Percentiles rank a stretch among this genome's conserved stretches.
These are phyloP conservation scores for Hygrocybe coccinea DNA, from an alignment of 768 basidiomycete species.

Conservation along the genomic window DNA sequence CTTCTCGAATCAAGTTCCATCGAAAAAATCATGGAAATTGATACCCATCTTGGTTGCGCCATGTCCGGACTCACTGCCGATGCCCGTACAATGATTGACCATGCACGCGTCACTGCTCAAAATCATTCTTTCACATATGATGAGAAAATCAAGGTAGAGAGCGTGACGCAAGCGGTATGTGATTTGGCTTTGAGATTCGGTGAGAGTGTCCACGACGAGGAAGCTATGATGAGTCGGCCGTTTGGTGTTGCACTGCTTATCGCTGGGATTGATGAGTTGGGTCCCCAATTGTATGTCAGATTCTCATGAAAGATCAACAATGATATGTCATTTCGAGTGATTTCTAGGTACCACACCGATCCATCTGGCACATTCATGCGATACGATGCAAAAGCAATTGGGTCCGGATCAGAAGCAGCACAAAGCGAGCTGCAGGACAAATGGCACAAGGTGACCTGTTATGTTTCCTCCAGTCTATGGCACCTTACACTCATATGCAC, in stretches of 20 bases:
- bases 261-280: conserved; percentile 94
- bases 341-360: conserved; percentile 94
- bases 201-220: conserved; percentile 98
- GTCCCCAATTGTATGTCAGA: conserved; percentile 84
- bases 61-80: conserved; percentile 98
- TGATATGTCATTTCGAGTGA: conserved; percentile 1
- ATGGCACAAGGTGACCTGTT: conserved; percentile 75
- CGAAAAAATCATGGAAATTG: conserved; percentile 99
- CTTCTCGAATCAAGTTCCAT: conserved; percentile 93
- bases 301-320: not conserved
- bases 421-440: conserved; percentile 96
- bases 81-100: conserved; percentile 99
- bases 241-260: conserved; percentile 97
- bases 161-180: conserved; percentile 95
- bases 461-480: not conserved
- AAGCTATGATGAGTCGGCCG: conserved; percentile 98
- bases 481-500: not conserved
- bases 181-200: conserved; percentile 96
- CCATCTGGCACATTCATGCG: conserved; percentile 96
- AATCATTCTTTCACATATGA: conserved; percentile 97
- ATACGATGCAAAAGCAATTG: conserved; percentile 98
- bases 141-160: conserved; percentile 95
- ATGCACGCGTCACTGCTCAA: conserved; percentile 93
- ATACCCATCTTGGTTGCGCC: conserved; percentile 91
- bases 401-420: conserved; percentile 95